Conservation (phyloP, 2,329 filamentous ascomycete genomes). For the Aspergillus sp. region DNA sequence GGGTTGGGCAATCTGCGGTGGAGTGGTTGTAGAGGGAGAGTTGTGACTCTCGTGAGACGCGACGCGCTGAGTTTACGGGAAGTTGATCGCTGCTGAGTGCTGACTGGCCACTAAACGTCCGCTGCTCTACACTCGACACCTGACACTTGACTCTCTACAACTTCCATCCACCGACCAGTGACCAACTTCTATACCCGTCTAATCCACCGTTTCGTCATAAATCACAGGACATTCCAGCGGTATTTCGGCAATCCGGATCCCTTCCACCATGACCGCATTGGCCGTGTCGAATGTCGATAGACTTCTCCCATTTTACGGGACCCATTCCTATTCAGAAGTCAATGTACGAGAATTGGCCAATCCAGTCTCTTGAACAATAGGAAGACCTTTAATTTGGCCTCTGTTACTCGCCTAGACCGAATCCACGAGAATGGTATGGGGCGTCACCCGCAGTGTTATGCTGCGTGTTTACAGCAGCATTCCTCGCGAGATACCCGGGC, state of each 20-base stretch:
- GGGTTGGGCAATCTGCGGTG: background rate
- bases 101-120: no score
- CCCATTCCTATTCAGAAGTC: background rate
- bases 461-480: slow-evolving; percentile 2
- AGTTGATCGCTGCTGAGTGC: no score
- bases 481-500: background rate
- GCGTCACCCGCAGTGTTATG: background rate
- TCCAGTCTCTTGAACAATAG: background rate
- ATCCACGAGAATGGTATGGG: background rate
- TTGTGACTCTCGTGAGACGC: no score
- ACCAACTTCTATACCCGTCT: no score
- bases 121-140: no score
- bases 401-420: background rate
- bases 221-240: background rate
- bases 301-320: background rate
- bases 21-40: no score
- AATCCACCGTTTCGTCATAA: background rate
- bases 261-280: background rate
- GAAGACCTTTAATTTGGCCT: background rate
- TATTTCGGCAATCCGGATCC: background rate
- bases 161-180: no score
- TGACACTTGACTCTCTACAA: no score
- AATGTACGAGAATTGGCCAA: background rate
- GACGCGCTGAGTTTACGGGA: no score
- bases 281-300: background rate